A percentile compares a stretch with the other conserved stretches of the same genome.
Evolutionary conservation across 2,329 filamentous ascomycete species (phyloP).

Genomic region (Aspergillus sp.): DNA sequence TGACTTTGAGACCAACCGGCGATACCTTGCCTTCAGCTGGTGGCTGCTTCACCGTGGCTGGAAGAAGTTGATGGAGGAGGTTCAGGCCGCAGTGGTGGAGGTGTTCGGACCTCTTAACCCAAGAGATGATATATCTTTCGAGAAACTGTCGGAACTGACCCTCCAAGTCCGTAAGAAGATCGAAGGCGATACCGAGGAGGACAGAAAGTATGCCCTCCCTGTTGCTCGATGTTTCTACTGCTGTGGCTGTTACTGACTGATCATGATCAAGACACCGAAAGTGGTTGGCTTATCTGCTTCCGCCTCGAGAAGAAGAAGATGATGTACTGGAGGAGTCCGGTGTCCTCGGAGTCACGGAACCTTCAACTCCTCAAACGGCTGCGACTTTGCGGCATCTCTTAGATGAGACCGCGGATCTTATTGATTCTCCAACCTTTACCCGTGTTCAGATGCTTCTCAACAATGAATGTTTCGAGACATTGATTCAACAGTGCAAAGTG

Average conservation of each 20-base stretch:
- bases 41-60: slow-evolving; percentile 94
- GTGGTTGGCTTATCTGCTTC: slow-evolving; percentile 86
- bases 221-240: slow-evolving; percentile 2
- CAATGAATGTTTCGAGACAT: slow-evolving; percentile 81
- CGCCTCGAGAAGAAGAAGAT: slow-evolving; percentile 76
- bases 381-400: slow-evolving; percentile 76
- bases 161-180: slow-evolving; percentile 82
- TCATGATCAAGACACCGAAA: slow-evolving; percentile 54
- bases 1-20: slow-evolving; percentile 94
- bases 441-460: slow-evolving; percentile 85
- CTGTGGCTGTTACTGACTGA: slow-evolving; percentile 28
- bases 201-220: slow-evolving; percentile 55
- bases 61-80: slow-evolving; percentile 77
- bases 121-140: slow-evolving; percentile 82
- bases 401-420: slow-evolving; percentile 92
- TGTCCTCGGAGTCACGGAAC: slow-evolving; percentile 57
- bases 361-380: slow-evolving; percentile 41
- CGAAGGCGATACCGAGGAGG: slow-evolving; percentile 72
- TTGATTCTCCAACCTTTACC: slow-evolving; percentile 90
- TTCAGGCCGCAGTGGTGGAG: slow-evolving; percentile 83
- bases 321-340: slow-evolving; percentile 85
- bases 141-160: slow-evolving; percentile 77
- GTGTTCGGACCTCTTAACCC: slow-evolving; percentile 90
- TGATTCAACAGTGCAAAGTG: slow-evolving; percentile 79
- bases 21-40: slow-evolving; percentile 97